Percentiles rank a stretch among this genome's conserved stretches.
Conservation (phyloP, 73 alveolate species). For the Uronychia setigera region DNA sequence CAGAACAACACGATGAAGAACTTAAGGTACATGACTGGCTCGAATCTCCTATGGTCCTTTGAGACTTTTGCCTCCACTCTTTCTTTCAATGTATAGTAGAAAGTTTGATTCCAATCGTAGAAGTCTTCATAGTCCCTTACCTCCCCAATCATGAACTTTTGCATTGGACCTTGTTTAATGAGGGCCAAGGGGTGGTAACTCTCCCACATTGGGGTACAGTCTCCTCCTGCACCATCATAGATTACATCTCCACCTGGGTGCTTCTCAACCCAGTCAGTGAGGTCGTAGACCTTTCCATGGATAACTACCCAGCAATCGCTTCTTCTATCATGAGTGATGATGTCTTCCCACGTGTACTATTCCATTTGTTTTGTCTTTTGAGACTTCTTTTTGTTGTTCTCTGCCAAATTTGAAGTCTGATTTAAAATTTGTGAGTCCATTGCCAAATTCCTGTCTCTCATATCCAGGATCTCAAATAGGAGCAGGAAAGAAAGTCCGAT, state of each 20-base stretch:
- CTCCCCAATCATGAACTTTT: conserved; percentile 66
- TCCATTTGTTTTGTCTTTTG: conserved; percentile 9
- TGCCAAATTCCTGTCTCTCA: conserved; percentile 23
- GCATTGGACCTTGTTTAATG: conserved; percentile 51
- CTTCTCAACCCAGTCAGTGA: conserved; percentile 66
- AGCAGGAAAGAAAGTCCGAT: conserved; percentile 14
- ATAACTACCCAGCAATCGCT: conserved; percentile 80
- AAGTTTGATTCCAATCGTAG: conserved; percentile 71
- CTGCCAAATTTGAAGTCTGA: neutral
- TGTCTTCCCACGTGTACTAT: conserved; percentile 72
- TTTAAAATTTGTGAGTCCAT: neutral
- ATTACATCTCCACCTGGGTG: conserved; percentile 88
- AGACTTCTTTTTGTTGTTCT: conserved; percentile 21
- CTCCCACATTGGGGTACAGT: conserved; percentile 84
- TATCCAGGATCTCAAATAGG: conserved; percentile 11
- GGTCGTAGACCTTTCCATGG: conserved; percentile 80
- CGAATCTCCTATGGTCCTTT: conserved; percentile 60
- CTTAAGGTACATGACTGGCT: conserved; percentile 51
- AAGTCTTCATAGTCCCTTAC: conserved; percentile 78
- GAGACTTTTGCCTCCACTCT: conserved; percentile 72
- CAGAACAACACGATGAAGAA: conserved; percentile 34
- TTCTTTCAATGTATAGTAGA: conserved; percentile 60
- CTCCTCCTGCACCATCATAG: conserved; percentile 89
- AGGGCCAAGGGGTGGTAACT: conserved; percentile 70
- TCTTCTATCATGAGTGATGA: conserved; percentile 72